These are phyloP conservation scores for Talaromyces sp. DNA, from an alignment of 2,329 filamentous ascomycete genomes.

Conservation along the genomic window DNA sequence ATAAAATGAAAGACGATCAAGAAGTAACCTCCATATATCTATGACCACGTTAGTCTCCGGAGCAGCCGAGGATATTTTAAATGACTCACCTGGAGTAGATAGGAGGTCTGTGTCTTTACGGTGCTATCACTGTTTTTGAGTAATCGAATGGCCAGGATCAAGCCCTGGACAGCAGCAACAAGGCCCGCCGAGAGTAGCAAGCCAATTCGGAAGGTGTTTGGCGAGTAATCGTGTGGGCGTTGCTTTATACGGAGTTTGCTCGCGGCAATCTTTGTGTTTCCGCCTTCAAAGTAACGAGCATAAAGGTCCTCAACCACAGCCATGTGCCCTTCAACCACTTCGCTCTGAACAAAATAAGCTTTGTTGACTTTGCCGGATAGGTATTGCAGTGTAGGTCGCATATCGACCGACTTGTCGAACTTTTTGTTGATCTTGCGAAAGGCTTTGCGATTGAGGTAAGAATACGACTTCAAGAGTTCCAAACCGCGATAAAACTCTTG, in stretches of 20 bases:
- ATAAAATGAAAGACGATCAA: slow-evolving; percentile 73
- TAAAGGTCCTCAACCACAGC: slow-evolving; percentile 84
- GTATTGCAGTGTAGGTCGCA: slow-evolving; percentile 70
- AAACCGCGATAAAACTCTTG: slow-evolving; percentile 91
- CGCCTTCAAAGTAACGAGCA: slow-evolving; percentile 86
- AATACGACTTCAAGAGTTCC: slow-evolving; percentile 87
- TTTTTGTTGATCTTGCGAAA: slow-evolving; percentile 99
- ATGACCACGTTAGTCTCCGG: not conserved
- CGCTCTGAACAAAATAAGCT: slow-evolving; percentile 86
- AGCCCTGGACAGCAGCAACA: slow-evolving; percentile 61
- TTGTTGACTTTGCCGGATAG: slow-evolving; percentile 89
- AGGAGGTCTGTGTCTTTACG: slow-evolving; percentile 54
- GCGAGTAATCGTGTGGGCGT: slow-evolving; percentile 54
- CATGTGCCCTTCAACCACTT: slow-evolving; percentile 75
- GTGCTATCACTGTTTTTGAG: slow-evolving; percentile 38
- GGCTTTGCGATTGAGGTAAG: slow-evolving; percentile 81
- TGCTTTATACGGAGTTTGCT: slow-evolving; percentile 75
- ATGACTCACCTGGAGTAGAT: slow-evolving; percentile 58
- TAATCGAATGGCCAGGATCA: slow-evolving; percentile 55
- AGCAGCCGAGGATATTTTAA: not conserved
- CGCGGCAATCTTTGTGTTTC: slow-evolving; percentile 85
- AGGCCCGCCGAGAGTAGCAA: slow-evolving; percentile 63
- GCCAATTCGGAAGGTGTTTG: slow-evolving; percentile 55
- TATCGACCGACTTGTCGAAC: slow-evolving; percentile 85
- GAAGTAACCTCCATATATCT: slow-evolving; percentile 92